These are phyloP conservation scores for Leccinum sublutescens DNA, from an alignment of 768 basidiomycete species.

Conservation along the genomic window DNA sequence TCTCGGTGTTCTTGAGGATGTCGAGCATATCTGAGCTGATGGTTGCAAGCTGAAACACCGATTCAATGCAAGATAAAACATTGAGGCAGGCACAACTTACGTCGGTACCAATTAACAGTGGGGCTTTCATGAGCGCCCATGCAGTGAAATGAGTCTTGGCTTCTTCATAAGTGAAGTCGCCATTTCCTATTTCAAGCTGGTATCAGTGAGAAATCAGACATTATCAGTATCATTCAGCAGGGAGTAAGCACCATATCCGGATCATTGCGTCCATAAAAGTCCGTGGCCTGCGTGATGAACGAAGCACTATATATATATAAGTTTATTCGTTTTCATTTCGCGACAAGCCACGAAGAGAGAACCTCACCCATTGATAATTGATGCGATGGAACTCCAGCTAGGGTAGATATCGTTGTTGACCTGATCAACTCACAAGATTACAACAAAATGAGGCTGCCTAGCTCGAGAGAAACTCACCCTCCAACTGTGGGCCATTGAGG, in stretches of 20 bases:
- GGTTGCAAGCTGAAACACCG: slow-evolving; percentile 42
- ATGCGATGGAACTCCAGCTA: slow-evolving; percentile 49
- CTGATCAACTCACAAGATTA: slow-evolving; percentile 2
- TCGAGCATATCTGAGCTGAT: slow-evolving; percentile 49
- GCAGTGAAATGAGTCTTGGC: slow-evolving; percentile 68
- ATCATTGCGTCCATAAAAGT: slow-evolving; percentile 66
- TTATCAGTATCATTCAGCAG: not conserved
- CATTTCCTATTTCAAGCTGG: slow-evolving; percentile 64
- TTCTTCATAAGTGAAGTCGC: slow-evolving; percentile 58
- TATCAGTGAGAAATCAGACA: slow-evolving; percentile 3
- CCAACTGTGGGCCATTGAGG: slow-evolving; percentile 38
- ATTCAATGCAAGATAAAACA: not conserved
- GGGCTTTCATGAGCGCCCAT: slow-evolving; percentile 69
- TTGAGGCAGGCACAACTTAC: slow-evolving; percentile 30
- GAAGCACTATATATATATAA: slow-evolving; percentile 45
- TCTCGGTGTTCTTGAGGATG: slow-evolving; percentile 60
- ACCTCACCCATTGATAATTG: slow-evolving; percentile 53
- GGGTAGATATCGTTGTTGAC: slow-evolving; percentile 30
- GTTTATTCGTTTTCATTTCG: not conserved
- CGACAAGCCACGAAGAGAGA: not conserved
- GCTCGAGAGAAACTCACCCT: slow-evolving; percentile 35
- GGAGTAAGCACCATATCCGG: slow-evolving; percentile 53
- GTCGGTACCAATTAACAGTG: slow-evolving; percentile 60
- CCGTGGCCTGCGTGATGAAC: slow-evolving; percentile 58
- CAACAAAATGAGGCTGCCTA: not conserved